Evolutionary conservation across 1,284 basidiomycete species (phyloP).

Genomic region (Phlebopus sp.): DNA sequence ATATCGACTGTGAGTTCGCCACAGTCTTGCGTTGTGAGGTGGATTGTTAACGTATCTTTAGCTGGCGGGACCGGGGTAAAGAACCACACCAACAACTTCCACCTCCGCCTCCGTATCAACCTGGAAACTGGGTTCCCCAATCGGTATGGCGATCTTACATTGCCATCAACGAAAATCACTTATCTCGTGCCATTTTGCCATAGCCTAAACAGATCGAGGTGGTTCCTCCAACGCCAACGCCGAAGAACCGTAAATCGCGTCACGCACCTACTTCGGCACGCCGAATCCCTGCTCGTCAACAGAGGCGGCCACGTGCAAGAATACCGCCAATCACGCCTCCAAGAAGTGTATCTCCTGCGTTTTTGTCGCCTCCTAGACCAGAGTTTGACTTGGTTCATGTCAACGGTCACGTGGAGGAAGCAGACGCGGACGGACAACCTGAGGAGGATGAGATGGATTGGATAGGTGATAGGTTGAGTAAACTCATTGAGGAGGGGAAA

Average conservation of each 20-base stretch:
- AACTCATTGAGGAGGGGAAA: conserved; percentile 70
- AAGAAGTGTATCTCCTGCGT: conserved; percentile 26
- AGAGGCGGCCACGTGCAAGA: conserved; percentile 30
- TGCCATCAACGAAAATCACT: conserved; percentile 2
- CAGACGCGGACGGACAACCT: conserved; percentile 25
- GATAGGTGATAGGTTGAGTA: conserved; percentile 65
- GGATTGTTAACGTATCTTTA: conserved; percentile 8
- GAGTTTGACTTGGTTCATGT: conserved; percentile 38
- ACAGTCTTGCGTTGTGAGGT: not conserved
- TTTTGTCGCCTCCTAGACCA: conserved; percentile 31
- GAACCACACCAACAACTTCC: conserved; percentile 36
- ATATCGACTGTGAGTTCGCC: conserved; percentile 66
- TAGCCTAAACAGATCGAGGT: conserved; percentile 22
- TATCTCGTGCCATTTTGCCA: conserved; percentile 7
- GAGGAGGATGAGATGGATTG: conserved; percentile 61
- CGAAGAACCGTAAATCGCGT: conserved; percentile 31
- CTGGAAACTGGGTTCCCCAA: conserved; percentile 50
- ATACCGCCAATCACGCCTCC: conserved; percentile 25
- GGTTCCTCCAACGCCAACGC: conserved; percentile 11
- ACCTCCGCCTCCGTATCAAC: conserved; percentile 64
- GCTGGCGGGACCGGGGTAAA: conserved; percentile 71
- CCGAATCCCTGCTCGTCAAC: conserved; percentile 34
- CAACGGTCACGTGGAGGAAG: conserved; percentile 11
- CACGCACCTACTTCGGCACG: conserved; percentile 30
- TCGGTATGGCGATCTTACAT: conserved; percentile 10